These are phyloP conservation scores for Kurtzmaniella quercitrusa DNA, from an alignment of 1,139 yeast species.

Conservation along the genomic window DNA sequence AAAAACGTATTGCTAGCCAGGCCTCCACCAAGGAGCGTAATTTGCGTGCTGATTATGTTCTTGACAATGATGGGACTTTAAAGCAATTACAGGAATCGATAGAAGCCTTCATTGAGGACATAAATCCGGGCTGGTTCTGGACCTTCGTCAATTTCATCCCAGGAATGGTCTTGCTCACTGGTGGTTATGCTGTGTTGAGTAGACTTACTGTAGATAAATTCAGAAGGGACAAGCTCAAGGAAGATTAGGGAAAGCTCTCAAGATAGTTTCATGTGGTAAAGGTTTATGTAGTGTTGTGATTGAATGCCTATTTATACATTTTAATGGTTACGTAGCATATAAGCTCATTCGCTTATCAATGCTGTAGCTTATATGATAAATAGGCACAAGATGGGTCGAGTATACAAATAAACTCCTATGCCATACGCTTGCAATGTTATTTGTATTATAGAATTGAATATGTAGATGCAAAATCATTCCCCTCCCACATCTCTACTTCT, in stretches of 20 bases:
- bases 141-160: conserved; percentile 62
- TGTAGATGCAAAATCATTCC: too few relatives aligned
- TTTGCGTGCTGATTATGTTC: conserved; percentile 56
- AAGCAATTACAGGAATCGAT: conserved; percentile 46
- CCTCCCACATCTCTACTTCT: too few relatives aligned
- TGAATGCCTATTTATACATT: too few relatives aligned
- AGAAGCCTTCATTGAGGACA: conserved; percentile 36
- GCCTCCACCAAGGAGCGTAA: conserved; percentile 61
- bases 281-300: too few relatives aligned
- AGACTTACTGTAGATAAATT: conserved; percentile 19
- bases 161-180: conserved; percentile 42
- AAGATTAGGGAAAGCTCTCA: background rate
- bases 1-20: conserved; percentile 71
- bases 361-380: too few relatives aligned
- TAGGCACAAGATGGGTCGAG: too few relatives aligned
- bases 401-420: too few relatives aligned
- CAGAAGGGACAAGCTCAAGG: conserved; percentile 14
- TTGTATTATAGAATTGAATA: too few relatives aligned
- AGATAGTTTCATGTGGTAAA: too few relatives aligned
- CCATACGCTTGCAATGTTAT: too few relatives aligned
- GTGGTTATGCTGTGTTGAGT: conserved; percentile 19
- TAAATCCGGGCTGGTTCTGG: conserved; percentile 48
- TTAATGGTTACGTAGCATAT: too few relatives aligned
- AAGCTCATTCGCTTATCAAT: too few relatives aligned
- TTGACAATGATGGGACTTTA: conserved; percentile 58